A percentile compares a stretch with the other conserved stretches of the same genome.
Conservation (phyloP, 1,284 basidiomycete genomes). For the Vanrija humicola region DNA sequence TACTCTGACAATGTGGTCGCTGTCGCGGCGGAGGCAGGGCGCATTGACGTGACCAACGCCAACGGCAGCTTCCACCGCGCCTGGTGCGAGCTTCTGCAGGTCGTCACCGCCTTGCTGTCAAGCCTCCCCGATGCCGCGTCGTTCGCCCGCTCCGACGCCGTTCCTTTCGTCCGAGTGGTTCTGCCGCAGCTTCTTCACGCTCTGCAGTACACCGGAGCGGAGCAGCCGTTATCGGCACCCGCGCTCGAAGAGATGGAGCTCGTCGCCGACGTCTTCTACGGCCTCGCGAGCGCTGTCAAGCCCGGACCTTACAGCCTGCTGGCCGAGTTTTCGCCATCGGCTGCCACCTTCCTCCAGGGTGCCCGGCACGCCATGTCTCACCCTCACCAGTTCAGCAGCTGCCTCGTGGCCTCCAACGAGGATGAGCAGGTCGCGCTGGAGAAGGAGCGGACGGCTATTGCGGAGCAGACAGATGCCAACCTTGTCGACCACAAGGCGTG, state of each 20-base stretch:
- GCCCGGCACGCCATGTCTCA: constrained; percentile 85
- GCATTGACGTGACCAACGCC: constrained; percentile 66
- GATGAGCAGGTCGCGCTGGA: constrained; percentile 60
- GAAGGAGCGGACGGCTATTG: constrained; percentile 60
- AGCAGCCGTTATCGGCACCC: constrained; percentile 65
- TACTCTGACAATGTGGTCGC: constrained; percentile 80
- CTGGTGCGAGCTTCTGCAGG: constrained; percentile 80
- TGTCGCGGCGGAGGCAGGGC: constrained; percentile 66
- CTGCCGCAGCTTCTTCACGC: constrained; percentile 72
- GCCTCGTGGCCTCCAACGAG: constrained; percentile 66
- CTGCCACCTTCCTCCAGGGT: constrained; percentile 64
- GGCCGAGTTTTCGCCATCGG: constrained; percentile 60
- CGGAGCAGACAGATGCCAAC: constrained; percentile 24
- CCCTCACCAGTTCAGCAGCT: constrained; percentile 72
- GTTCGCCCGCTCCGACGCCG: constrained; percentile 80
- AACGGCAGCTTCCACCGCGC: constrained; percentile 72
- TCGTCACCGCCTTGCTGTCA: constrained; percentile 69
- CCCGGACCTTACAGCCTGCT: constrained; percentile 28
- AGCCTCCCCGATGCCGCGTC: constrained; percentile 53
- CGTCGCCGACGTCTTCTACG: constrained; percentile 67
- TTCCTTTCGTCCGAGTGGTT: constrained; percentile 79
- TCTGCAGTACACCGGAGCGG: constrained; percentile 69
- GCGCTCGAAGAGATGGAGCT: constrained; percentile 77
- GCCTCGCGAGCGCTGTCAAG: constrained; percentile 55
- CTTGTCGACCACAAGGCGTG: constrained; percentile 61